A percentile compares a stretch with the other conserved stretches of the same genome.
Evolutionary conservation across 2,329 filamentous ascomycete species (phyloP).

Genomic region (Hypoxylon sp.): DNA sequence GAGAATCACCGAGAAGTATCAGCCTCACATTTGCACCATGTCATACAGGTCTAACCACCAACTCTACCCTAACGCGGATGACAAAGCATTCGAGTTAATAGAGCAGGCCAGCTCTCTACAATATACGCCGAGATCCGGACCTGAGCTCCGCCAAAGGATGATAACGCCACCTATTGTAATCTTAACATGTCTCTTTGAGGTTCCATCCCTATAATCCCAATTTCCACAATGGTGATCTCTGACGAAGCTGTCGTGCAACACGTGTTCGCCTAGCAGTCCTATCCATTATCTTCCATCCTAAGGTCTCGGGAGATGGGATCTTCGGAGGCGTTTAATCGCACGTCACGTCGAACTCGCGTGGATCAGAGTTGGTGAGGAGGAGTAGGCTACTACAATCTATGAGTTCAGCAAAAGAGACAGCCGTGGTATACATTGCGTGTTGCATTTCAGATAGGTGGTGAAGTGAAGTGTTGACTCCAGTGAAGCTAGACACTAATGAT

Average conservation of each 20-base stretch:
- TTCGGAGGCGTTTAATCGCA: conserved; percentile 1
- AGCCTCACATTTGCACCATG: conserved; percentile 17
- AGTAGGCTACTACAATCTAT: not conserved
- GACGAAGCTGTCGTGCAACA: conserved; percentile 30
- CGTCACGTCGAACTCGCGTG: conserved; percentile 15
- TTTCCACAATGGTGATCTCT: conserved; percentile 23
- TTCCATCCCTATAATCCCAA: conserved; percentile 6
- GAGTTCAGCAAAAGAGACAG: not conserved
- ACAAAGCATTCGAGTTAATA: conserved; percentile 4
- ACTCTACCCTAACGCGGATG: not conserved
- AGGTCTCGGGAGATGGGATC: not conserved
- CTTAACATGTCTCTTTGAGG: conserved; percentile 16
- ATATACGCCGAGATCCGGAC: conserved; percentile 15
- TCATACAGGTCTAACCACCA: not conserved
- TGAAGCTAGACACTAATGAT: not conserved
- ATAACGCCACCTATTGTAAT: conserved; percentile 23
- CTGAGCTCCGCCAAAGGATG: conserved; percentile 10
- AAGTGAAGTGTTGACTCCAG: conserved; percentile 15
- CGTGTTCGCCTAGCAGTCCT: conserved; percentile 5
- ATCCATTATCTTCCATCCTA: not conserved
- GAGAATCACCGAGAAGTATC: conserved; percentile 13
- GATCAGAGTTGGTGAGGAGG: not conserved
- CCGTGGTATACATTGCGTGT: not conserved
- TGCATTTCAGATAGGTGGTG: not conserved
- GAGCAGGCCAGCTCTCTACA: not conserved